phyloP scores from a whole-genome alignment of 495 filamentous ascomycete species.

The Xylaria sp. region DNA sequence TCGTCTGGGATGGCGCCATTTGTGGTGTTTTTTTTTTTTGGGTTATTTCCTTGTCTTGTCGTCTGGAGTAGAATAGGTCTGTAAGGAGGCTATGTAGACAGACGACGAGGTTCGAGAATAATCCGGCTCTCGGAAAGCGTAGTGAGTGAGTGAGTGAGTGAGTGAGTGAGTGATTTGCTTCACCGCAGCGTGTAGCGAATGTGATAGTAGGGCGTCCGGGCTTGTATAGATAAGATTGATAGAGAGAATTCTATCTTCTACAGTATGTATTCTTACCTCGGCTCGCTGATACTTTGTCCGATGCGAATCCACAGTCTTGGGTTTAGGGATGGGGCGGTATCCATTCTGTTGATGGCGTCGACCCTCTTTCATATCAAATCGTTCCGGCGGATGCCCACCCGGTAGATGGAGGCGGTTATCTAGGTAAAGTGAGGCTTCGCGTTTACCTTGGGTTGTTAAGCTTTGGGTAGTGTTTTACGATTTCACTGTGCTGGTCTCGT shows the following conservation, averaged over 20 bases:
- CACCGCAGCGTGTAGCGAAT: neutral
- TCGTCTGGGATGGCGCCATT: constrained; percentile 5
- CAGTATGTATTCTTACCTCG: too few species aligned
- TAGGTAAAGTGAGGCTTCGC: neutral
- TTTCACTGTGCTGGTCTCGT: neutral
- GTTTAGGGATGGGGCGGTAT: constrained; percentile 1
- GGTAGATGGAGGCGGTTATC: neutral
- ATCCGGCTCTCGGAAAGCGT: neutral
- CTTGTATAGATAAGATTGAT: too few species aligned
- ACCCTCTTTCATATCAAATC: constrained; percentile 4
- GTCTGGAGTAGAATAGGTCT: neutral
- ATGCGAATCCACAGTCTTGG: neutral
- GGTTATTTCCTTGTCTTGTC: too few species aligned
- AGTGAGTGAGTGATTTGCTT: too few species aligned
- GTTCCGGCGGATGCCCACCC: neutral
- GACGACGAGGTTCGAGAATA: neutral
- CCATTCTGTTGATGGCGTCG: constrained; percentile 11
- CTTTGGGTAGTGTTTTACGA: neutral
- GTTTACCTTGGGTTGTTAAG: neutral
- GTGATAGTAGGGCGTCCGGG: too few species aligned
- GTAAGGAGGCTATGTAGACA: neutral
- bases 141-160: too few species aligned
- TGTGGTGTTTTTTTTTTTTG: neutral
- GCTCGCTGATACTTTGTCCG: neutral
- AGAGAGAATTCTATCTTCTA: neutral